phyloP scores from a whole-genome alignment of 2,329 filamentous ascomycete species.

The Clarireedia hainanense region DNA sequence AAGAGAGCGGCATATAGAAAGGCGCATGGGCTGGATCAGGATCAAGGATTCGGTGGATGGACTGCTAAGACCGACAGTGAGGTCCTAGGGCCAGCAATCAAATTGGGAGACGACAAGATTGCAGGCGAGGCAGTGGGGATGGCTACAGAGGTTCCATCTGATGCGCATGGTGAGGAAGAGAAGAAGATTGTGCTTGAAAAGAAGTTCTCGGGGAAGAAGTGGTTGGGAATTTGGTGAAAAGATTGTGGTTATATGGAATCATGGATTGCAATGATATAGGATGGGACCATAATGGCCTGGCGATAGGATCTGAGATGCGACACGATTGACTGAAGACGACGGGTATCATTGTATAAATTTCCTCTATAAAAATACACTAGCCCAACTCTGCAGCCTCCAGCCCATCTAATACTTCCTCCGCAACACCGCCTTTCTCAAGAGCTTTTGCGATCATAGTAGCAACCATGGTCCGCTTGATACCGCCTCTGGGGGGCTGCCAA shows the following conservation, averaged over 20 bases:
- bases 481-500: constrained; percentile 80
- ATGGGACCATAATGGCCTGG: neutral
- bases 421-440: constrained; percentile 69
- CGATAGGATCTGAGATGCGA: constrained; percentile 3
- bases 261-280: neutral
- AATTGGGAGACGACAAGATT: constrained; percentile 15
- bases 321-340: neutral
- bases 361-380: constrained; percentile 30
- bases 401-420: constrained; percentile 76
- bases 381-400: constrained; percentile 67
- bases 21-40: constrained; percentile 71
- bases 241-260: neutral
- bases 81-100: constrained; percentile 27
- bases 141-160: neutral
- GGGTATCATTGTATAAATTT: constrained; percentile 11
- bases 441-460: constrained; percentile 69
- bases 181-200: constrained; percentile 32
- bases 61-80: constrained; percentile 32
- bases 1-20: constrained; percentile 82
- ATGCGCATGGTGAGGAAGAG: constrained; percentile 1
- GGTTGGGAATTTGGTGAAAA: constrained; percentile 70
- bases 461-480: constrained; percentile 67
- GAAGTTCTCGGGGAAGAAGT: constrained; percentile 62
- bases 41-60: constrained; percentile 46
- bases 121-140: neutral